These are phyloP conservation scores for Geotrichum bryndzae DNA, from an alignment of 1,139 yeast species.

Conservation along the genomic window DNA sequence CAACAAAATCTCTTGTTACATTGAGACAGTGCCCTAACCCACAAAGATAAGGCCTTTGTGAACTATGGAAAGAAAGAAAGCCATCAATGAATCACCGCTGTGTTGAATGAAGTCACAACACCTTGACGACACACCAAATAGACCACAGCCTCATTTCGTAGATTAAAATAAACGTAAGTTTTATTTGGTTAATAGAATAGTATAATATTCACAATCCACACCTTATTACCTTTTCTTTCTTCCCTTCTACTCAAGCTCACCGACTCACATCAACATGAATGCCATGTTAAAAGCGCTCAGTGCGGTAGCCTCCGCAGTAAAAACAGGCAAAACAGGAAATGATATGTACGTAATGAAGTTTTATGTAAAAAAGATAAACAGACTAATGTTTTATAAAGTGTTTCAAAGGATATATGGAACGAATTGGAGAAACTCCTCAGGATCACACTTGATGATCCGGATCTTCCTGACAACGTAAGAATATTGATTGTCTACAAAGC, in stretches of 20 bases:
- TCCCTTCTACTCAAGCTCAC: neutral
- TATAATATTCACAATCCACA: neutral
- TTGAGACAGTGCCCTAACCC: constrained; percentile 2
- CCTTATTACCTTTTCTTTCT: neutral
- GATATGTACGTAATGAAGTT: constrained; percentile 1
- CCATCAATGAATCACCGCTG: neutral
- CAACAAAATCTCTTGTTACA: neutral
- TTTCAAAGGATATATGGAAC: constrained; percentile 8
- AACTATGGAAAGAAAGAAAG: neutral
- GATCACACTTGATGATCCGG: constrained; percentile 7
- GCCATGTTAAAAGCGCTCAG: neutral
- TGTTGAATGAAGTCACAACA: neutral
- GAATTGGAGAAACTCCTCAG: constrained; percentile 5
- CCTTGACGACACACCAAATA: neutral
- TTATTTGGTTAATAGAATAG: no score
- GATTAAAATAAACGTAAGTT: neutral
- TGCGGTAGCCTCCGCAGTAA: constrained; percentile 7
- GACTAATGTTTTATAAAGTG: constrained; percentile 1
- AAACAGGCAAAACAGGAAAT: constrained; percentile 11
- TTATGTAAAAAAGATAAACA: neutral
- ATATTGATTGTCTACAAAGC: neutral
- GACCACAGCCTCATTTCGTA: neutral
- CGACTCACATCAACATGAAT: neutral
- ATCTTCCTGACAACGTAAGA: constrained; percentile 9
- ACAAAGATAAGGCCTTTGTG: constrained; percentile 9